Percentiles rank a stretch among this genome's conserved stretches.
phyloP scores from a whole-genome alignment of 2,329 filamentous ascomycete genomes.

The Xylariaceae sp. region DNA sequence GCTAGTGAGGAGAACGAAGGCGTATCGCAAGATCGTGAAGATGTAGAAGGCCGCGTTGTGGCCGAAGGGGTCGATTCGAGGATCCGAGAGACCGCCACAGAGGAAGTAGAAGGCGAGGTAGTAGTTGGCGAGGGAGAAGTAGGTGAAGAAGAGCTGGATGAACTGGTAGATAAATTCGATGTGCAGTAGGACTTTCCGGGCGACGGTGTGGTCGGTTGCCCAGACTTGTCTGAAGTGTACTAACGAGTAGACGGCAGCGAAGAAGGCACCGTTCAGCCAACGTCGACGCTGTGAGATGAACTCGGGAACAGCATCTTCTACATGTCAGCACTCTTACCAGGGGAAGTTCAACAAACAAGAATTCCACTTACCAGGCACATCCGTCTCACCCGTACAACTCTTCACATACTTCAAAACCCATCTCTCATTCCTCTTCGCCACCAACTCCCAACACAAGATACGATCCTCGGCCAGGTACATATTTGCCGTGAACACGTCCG shows the following conservation, averaged over 20 bases:
- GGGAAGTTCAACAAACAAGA: constrained; percentile 12
- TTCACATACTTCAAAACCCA: constrained; percentile 99
- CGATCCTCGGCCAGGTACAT: constrained; percentile 99
- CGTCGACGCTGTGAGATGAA: constrained; percentile 94
- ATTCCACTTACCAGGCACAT: constrained; percentile 74
- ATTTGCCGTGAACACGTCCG: constrained; percentile 96
- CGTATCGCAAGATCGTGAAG: constrained; percentile 81
- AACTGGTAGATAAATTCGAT: constrained; percentile 96
- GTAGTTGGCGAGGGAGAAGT: constrained; percentile 97
- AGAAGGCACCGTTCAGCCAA: constrained; percentile 98
- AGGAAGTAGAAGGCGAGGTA: constrained; percentile 99
- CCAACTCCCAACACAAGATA: constrained; percentile 92
- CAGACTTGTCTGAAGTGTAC: constrained; percentile 93
- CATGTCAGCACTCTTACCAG: constrained; percentile 25
- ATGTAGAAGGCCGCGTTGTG: constrained; percentile 78
- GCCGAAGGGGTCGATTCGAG: constrained; percentile 80
- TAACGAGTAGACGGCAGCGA: constrained; percentile 94
- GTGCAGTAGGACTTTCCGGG: constrained; percentile 85
- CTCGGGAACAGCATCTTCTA: constrained; percentile 80
- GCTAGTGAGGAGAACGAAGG: constrained; percentile 79
- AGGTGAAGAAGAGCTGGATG: constrained; percentile 88
- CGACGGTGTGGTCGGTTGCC: constrained; percentile 83
- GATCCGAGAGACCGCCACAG: constrained; percentile 79
- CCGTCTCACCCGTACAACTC: constrained; percentile 91
- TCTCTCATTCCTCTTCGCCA: constrained; percentile 87